These are phyloP conservation scores for Sporisorium reilianum DNA, from an alignment of 1,284 basidiomycete genomes.

Conservation along the genomic window DNA sequence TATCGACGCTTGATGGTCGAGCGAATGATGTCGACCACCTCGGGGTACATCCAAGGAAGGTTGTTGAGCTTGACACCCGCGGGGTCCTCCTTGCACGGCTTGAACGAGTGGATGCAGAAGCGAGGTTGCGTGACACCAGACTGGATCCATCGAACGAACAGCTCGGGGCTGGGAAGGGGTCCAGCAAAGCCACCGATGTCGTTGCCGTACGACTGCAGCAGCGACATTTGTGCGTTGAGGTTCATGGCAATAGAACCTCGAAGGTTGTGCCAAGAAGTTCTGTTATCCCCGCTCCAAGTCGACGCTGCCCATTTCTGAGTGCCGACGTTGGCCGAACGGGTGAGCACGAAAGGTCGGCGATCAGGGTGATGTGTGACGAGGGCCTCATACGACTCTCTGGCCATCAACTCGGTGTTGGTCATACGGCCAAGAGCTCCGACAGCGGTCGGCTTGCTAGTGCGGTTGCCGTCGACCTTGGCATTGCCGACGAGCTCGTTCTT, in stretches of 20 bases:
- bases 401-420: conserved; percentile 71
- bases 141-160: conserved; percentile 72
- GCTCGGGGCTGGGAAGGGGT: conserved; percentile 70
- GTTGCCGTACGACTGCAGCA: conserved; percentile 60
- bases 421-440: conserved; percentile 70
- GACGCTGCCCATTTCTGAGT: conserved; percentile 71
- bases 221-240: conserved; percentile 69
- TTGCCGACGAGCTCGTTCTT: conserved; percentile 51
- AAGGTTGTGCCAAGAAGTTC: conserved; percentile 70
- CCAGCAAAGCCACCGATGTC: conserved; percentile 72
- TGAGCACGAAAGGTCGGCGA: conserved; percentile 70
- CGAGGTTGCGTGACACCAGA: conserved; percentile 66
- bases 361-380: conserved; percentile 64
- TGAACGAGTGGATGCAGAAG: conserved; percentile 70
- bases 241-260: conserved; percentile 69
- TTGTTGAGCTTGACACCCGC: conserved; percentile 70
- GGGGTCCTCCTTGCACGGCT: conserved; percentile 70
- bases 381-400: conserved; percentile 68
- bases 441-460: conserved; percentile 30
- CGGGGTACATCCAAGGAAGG: conserved; percentile 72
- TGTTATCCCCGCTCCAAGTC: conserved; percentile 72
- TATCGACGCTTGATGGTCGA: conserved; percentile 71
- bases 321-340: conserved; percentile 71
- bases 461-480: conserved; percentile 35
- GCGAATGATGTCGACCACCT: conserved; percentile 70